Base-by-base conservation (phyloP, 345 rosid species). In the Brassica rapa region DNA sequence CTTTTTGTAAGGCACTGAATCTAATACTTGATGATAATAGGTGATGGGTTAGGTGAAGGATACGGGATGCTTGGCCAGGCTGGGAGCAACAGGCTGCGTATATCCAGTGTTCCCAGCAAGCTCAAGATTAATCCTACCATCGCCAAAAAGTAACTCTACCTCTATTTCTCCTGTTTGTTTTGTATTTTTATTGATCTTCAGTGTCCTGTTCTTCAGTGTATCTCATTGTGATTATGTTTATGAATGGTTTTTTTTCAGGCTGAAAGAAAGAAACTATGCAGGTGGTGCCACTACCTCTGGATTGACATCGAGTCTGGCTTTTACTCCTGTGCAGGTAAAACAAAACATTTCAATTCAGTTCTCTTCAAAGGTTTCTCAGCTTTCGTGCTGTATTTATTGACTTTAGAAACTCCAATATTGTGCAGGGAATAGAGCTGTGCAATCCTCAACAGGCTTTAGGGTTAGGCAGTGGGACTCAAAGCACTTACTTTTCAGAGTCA, bases 51-150 rank as follows among this genome's bases (percentile, higher is more conserved):
- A 70, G 99, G 99, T 8, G 98, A 95, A 82, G 98, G 98, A 19
- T 95, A 90, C 86, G 99, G 99, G 61, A 93, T 95, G 99, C 98
- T 95, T 78, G 98, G 99, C 60, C 98, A 95, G 73, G 99, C 99
- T n/a, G 97, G 99, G 76, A 95, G 88, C 84, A 97, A 97, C 76
- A 93, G 94, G 83, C 87, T 95, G 55, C 97, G 99, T 32, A 94
- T 90, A 29, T 87, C 56, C 37, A 57, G 16, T 68, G 59, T 53
- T 53, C 59, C 59, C 8, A 53, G 59, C 59, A 53, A 53, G 59
- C 59, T 53, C 4, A 53, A 53, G 59, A 53, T 53, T 53, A 53
- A 53, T 16, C 59, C 59, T 16, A 53, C 21, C 24, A 53, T 53
- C 24, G 59, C 59, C 59, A 53, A 53, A 16, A 53, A 53, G 59